Evolutionary conservation across 208 protist species (phyloP).

Genomic region (Trypanosomatidae sp.): DNA sequence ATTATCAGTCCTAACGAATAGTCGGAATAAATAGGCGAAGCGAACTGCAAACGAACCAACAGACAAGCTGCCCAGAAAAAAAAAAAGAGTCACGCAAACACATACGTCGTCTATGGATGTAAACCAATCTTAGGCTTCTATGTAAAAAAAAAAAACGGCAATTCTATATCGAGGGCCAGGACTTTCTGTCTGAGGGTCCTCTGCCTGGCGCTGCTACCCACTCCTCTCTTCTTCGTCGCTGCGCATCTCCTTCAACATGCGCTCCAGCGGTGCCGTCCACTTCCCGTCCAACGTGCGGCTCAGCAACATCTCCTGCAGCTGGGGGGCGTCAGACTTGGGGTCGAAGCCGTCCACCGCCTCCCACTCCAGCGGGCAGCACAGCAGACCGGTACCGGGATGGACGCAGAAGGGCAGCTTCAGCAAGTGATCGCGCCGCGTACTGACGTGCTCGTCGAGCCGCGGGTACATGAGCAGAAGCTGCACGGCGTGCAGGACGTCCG

Average conservation of each 20-base stretch:
- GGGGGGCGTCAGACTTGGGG: constrained; percentile 65
- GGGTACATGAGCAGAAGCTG: constrained; percentile 93
- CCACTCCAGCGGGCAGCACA: constrained; percentile 89
- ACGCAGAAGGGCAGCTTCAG: constrained; percentile 98
- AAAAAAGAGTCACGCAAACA: too few relatives aligned
- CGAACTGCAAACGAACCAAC: too few relatives aligned
- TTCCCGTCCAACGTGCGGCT: constrained; percentile 60
- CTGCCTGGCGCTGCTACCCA: too few relatives aligned
- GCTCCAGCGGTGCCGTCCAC: constrained; percentile 60
- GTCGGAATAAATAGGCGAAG: too few relatives aligned
- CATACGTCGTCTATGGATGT: too few relatives aligned
- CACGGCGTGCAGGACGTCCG: constrained; percentile 53
- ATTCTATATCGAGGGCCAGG: too few relatives aligned
- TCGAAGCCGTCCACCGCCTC: constrained; percentile 62
- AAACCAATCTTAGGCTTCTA: too few relatives aligned
- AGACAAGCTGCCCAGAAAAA: too few relatives aligned
- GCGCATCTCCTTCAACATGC: constrained; percentile 70
- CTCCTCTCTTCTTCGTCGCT: constrained; percentile 51
- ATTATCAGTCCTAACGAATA: too few relatives aligned
- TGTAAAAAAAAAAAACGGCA: too few relatives aligned
- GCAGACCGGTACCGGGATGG: constrained; percentile 90
- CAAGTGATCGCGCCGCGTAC: constrained; percentile 97
- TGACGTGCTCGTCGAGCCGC: constrained; percentile 97
- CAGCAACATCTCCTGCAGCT: constrained; percentile 65
- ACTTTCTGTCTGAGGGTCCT: too few relatives aligned